phyloP scores from a whole-genome alignment of 2,329 filamentous ascomycete genomes.

The Fusarium abutilonis region DNA sequence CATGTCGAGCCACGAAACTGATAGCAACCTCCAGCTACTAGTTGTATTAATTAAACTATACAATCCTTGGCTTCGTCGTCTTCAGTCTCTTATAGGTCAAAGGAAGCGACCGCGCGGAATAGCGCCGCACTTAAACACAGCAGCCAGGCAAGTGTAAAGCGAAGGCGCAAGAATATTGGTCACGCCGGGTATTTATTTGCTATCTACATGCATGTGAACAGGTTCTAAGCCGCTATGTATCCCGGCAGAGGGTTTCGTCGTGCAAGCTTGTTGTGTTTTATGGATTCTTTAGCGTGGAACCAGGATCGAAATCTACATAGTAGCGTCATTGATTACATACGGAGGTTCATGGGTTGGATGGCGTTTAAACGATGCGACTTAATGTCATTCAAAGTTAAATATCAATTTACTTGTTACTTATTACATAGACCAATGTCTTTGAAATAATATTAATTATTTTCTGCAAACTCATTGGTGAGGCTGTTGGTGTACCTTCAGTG shows the following conservation, averaged over 20 bases:
- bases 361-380: background rate
- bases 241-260: background rate
- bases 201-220: background rate
- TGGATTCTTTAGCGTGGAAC: constrained; percentile 13
- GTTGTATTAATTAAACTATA: background rate
- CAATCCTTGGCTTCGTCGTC: constrained; percentile 5
- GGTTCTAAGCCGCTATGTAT: background rate
- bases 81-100: constrained; percentile 20
- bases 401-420: background rate
- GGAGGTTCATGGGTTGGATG: background rate
- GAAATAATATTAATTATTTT: background rate
- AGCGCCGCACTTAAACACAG: constrained; percentile 18
- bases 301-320: constrained; percentile 14
- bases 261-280: constrained; percentile 19
- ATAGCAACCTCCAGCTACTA: background rate
- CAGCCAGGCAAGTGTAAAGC: constrained; percentile 19
- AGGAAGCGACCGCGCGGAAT: constrained; percentile 35
- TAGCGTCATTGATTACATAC: constrained; percentile 30
- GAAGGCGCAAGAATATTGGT: constrained; percentile 24
- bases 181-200: constrained; percentile 13
- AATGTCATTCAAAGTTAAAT: constrained; percentile 1
- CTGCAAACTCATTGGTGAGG: background rate
- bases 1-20: background rate
- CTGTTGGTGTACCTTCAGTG: background rate
- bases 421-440: background rate